phyloP scores from a whole-genome alignment of 2,329 filamentous ascomycete genomes.

The Talaromyces sp. region DNA sequence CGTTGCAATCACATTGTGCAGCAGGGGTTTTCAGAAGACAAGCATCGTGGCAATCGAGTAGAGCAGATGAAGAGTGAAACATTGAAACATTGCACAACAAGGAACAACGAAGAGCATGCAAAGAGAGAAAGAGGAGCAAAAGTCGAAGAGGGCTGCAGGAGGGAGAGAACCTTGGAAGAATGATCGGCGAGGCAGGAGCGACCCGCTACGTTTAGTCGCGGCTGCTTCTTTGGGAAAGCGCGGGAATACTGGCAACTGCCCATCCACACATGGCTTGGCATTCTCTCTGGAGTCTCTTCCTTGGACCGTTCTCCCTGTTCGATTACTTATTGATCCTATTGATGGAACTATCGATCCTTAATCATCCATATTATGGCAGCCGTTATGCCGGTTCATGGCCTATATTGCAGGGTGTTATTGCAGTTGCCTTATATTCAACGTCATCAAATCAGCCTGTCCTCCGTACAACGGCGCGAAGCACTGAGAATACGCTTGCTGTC shows the following conservation, averaged over 20 bases:
- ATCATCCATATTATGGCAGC: background rate
- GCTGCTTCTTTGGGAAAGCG: background rate
- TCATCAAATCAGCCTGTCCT: background rate
- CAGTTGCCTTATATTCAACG: background rate
- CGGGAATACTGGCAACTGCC: no score
- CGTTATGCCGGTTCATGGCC: background rate
- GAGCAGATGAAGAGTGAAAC: background rate
- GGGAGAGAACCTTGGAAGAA: no score
- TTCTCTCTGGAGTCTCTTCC: background rate
- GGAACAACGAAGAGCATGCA: background rate
- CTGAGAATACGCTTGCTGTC: background rate
- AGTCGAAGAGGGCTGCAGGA: background rate
- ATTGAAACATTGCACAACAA: background rate
- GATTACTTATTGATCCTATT: background rate
- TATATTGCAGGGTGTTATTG: background rate
- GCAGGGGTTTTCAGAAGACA: background rate
- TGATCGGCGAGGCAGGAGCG: slow-evolving; percentile 1
- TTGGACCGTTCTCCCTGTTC: background rate
- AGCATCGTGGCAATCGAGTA: background rate
- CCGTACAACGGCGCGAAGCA: background rate
- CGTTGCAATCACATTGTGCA: slow-evolving; percentile 13
- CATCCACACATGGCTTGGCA: no score
- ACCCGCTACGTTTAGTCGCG: background rate
- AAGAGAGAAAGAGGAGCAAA: background rate
- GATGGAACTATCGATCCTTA: background rate